Conservation (phyloP, 2,329 filamentous ascomycete genomes). For the Pleoardoris graminearum region DNA sequence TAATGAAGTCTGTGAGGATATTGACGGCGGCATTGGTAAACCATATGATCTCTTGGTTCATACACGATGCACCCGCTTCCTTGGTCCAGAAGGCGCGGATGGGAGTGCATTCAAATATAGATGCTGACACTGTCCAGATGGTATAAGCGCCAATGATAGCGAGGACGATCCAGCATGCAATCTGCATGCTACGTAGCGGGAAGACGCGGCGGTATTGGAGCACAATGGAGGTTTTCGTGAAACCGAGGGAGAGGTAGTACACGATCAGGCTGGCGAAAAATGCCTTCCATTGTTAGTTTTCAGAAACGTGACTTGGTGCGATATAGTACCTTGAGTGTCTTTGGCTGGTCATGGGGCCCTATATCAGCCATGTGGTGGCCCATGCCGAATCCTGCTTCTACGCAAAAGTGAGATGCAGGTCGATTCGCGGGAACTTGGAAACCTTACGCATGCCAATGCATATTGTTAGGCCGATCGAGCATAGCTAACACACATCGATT, state of each 20-base stretch:
- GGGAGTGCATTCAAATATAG: constrained; percentile 39
- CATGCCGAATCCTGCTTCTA: constrained; percentile 38
- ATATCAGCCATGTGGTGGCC: constrained; percentile 27
- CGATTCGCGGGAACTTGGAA: not conserved
- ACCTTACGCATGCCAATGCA: not conserved
- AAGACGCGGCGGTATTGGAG: constrained; percentile 40
- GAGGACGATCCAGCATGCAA: constrained; percentile 30
- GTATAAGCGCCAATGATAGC: constrained; percentile 29
- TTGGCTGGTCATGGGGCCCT: constrained; percentile 15
- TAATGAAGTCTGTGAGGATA: constrained; percentile 38
- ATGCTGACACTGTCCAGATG: constrained; percentile 36
- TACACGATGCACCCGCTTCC: constrained; percentile 31
- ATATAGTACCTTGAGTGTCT: constrained; percentile 28
- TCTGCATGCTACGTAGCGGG: constrained; percentile 24
- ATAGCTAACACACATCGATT: not conserved
- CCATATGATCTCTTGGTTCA: constrained; percentile 37
- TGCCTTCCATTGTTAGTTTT: constrained; percentile 23
- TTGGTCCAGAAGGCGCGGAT: constrained; percentile 39
- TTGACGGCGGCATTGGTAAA: constrained; percentile 37
- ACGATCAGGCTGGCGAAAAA: constrained; percentile 39
- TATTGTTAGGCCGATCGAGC: not conserved
- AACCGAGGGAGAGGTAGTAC: constrained; percentile 38
- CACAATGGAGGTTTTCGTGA: constrained; percentile 40
- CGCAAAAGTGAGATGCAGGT: constrained; percentile 11
- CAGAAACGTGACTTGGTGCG: not conserved